These are phyloP conservation scores for Tephrocybe sp. DNA, from an alignment of 768 basidiomycete genomes.

Conservation along the genomic window DNA sequence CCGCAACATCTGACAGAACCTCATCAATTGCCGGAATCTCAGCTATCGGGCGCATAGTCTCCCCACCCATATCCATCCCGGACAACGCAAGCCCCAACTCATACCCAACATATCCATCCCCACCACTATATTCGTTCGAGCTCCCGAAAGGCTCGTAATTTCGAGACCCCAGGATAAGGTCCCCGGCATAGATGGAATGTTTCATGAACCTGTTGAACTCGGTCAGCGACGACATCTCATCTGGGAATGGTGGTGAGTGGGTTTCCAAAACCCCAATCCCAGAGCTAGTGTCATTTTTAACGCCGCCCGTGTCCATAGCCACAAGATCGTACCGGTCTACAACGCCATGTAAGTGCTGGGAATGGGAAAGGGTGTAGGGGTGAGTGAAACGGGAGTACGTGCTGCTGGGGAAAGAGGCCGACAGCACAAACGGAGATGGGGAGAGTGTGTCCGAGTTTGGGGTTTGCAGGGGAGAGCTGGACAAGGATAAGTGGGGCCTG, in stretches of 20 bases:
- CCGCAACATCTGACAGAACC: conserved; percentile 60
- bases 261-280: conserved; percentile 63
- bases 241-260: conserved; percentile 62
- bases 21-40: conserved; percentile 65
- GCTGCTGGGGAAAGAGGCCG: no score
- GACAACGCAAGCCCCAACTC: conserved; percentile 50
- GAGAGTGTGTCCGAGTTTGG: conserved; percentile 22
- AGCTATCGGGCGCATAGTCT: no score
- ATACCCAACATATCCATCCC: neutral
- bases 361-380: no score
- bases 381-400: no score
- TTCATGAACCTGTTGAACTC: conserved; percentile 79
- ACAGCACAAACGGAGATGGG: conserved; percentile 30
- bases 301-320: conserved; percentile 20
- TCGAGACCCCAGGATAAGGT: conserved; percentile 78
- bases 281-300: conserved; percentile 50
- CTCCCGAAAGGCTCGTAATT: conserved; percentile 40
- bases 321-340: conserved; percentile 82
- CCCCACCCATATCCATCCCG: conserved; percentile 34
- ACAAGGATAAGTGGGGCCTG: no score
- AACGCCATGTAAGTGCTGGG: conserved; percentile 48
- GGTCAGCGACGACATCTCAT: conserved; percentile 46
- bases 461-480: no score
- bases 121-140: no score
- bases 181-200: conserved; percentile 80